Evolutionary conservation across 2,329 filamentous ascomycete genomes (phyloP), one percentile per base, ranked within the genome.

Genomic region (Colletotrichum spinosum): DNA sequence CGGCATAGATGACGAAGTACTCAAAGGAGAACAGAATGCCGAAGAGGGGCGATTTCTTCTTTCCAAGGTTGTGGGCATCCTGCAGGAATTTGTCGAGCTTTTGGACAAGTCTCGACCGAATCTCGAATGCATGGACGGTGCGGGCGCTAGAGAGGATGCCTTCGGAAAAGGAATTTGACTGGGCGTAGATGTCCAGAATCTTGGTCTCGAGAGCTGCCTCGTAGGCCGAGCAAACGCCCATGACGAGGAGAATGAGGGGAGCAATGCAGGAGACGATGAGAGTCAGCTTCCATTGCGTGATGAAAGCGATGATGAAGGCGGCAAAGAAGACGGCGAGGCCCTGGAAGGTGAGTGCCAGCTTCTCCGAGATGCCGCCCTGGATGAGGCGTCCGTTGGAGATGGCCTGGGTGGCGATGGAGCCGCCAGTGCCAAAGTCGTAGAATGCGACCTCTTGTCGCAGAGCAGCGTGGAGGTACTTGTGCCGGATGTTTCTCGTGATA

Each of bases 381-480:
- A 82, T 77, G 41, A 79, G 72, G 12, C 78, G 76, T n/a, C 79
- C 79, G 59, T 80, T 83, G 0, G 80, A 81, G 1, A 81, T 82
- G 38, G 80, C 78, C 59, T 80, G 76, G 7, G 75, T 77, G 2
- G 81, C 72, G 39, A 80, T 76, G 35, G 81, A 83, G 12, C 81
- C 82, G 35, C 76, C 76, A 3, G 71, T 70, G 37, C 75, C 75
- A 51, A 74, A 73, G 68, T 86, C 84, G 65, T 84, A 86, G 69
- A 80, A 83, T 55, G 80, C 78, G 34, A 86, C 78, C 55, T 85
- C 82, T 67, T 86, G 83, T 8, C 82, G 75, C 13, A 88, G 76
- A 1, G 84, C 79, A 39, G 80, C 76, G 41, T 81, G 79, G 8
- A 88, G 76, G 67, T 86, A 88, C 34, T 78, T 78, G 52, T 81